phyloP scores from a whole-genome alignment of 2,329 filamentous ascomycete genomes.

The Ceratocystis albifundus region DNA sequence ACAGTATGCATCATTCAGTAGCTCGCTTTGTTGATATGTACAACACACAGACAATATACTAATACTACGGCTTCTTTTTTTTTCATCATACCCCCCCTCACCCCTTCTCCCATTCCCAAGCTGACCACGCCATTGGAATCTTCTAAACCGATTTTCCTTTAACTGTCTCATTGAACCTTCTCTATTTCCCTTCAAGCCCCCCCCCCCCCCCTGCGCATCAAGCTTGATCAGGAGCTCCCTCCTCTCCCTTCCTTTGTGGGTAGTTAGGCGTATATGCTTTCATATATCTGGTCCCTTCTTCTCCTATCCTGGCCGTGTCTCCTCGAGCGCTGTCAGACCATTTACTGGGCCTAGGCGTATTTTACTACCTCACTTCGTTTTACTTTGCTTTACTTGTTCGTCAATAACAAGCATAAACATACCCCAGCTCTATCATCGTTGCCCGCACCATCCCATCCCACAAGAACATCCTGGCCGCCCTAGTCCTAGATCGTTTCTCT shows the following conservation, averaged over 20 bases:
- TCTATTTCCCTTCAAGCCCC: background rate
- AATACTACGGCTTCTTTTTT: background rate
- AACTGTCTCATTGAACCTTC: background rate
- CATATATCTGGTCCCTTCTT: too few relatives aligned
- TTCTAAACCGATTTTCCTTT: background rate
- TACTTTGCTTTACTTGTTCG: constrained; percentile 4
- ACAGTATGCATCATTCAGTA: background rate
- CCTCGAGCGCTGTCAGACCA: background rate
- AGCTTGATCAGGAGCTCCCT: background rate
- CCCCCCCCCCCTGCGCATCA: background rate
- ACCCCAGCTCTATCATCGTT: constrained; percentile 9
- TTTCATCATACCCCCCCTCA: constrained; percentile 5
- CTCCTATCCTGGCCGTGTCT: background rate
- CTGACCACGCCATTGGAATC: constrained; percentile 2
- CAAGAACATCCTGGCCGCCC: background rate
- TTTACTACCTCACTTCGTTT: constrained; percentile 1
- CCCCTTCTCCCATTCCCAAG: background rate
- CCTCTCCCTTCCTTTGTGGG: background rate
- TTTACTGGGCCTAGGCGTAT: background rate
- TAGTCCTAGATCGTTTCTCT: constrained; percentile 11
- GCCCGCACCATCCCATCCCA: constrained; percentile 6
- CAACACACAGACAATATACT: constrained; percentile 8
- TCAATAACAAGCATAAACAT: background rate
- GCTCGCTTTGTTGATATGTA: constrained; percentile 1
- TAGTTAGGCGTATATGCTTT: too few relatives aligned